These are phyloP conservation scores for Trametes cinnabarina DNA, from an alignment of 768 basidiomycete species.

Conservation along the genomic window DNA sequence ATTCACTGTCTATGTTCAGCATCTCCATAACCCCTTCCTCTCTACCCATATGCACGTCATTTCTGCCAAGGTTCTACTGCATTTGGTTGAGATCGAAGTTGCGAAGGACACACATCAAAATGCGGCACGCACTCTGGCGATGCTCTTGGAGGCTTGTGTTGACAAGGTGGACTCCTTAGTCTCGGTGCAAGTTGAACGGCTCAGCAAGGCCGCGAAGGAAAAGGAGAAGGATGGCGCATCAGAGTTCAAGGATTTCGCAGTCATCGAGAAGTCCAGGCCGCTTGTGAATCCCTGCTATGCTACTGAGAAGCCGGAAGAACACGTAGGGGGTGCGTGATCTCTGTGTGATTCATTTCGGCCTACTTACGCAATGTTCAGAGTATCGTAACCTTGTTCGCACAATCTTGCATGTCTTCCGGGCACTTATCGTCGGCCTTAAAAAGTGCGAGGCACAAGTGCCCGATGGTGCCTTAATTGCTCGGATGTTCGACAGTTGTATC, in stretches of 20 bases:
- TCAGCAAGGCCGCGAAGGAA: slow-evolving; percentile 47
- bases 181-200: slow-evolving; percentile 54
- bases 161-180: slow-evolving; percentile 83
- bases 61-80: slow-evolving; percentile 90
- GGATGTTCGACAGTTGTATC: slow-evolving; percentile 83
- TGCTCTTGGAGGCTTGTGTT: slow-evolving; percentile 80
- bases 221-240: slow-evolving; percentile 43
- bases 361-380: slow-evolving; percentile 48
- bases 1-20: slow-evolving; percentile 80
- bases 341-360: slow-evolving; percentile 4
- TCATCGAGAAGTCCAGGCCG: slow-evolving; percentile 85
- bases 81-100: slow-evolving; percentile 79
- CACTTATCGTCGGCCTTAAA: slow-evolving; percentile 71
- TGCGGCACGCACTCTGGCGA: slow-evolving; percentile 64
- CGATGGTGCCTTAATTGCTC: slow-evolving; percentile 83
- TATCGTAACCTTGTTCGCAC: slow-evolving; percentile 84
- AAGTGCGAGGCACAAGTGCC: slow-evolving; percentile 76
- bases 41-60: slow-evolving; percentile 81
- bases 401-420: slow-evolving; percentile 84
- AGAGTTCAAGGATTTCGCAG: slow-evolving; percentile 50
- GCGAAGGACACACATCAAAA: slow-evolving; percentile 70
- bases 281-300: slow-evolving; percentile 75
- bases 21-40: slow-evolving; percentile 86
- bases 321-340: slow-evolving; percentile 63
- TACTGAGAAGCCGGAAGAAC: slow-evolving; percentile 78